A percentile compares a stretch with the other conserved stretches of the same genome.
These are phyloP conservation scores for Verbascum thapsus DNA, from an alignment of 257 asterid genomes.

Conservation along the genomic window DNA sequence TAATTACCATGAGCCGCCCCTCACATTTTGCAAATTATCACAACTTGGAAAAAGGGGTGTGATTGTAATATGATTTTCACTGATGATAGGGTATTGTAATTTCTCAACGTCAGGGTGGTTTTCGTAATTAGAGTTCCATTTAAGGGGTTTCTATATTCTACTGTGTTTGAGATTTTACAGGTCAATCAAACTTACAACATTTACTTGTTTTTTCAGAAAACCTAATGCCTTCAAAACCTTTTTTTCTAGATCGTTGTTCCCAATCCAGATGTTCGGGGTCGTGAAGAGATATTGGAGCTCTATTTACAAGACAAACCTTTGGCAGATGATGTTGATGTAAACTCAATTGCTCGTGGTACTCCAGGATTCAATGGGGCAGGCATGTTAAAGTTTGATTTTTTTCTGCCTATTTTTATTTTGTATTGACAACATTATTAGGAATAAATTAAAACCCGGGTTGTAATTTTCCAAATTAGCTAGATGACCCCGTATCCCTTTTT, in stretches of 20 bases:
- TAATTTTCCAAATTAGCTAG: background rate
- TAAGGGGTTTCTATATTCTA: too few species aligned
- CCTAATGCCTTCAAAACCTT: conserved; percentile 22
- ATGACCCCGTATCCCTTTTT: too few species aligned
- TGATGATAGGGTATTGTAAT: too few species aligned
- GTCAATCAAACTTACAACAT: conserved; percentile 1
- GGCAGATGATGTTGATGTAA: conserved; percentile 79
- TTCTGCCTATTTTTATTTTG: background rate
- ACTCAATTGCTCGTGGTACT: conserved; percentile 95
- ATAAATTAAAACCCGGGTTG: background rate
- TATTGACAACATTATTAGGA: background rate
- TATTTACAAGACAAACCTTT: conserved; percentile 91
- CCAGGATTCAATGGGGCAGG: conserved; percentile 99
- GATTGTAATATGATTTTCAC: too few species aligned
- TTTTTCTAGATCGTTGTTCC: conserved; percentile 76
- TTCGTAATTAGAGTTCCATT: too few species aligned
- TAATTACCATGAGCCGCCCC: too few species aligned
- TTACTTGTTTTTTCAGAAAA: conserved; percentile 12
- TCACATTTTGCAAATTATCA: too few species aligned
- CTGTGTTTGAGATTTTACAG: background rate
- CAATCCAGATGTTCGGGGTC: conserved; percentile 94
- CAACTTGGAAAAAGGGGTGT: too few species aligned
- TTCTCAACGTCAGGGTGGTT: too few species aligned
- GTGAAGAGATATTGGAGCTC: conserved; percentile 89
- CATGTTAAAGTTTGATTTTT: conserved; percentile 33